phyloP scores from a whole-genome alignment of 2,329 filamentous ascomycete genomes.

The Stachybotrys echinatus region DNA sequence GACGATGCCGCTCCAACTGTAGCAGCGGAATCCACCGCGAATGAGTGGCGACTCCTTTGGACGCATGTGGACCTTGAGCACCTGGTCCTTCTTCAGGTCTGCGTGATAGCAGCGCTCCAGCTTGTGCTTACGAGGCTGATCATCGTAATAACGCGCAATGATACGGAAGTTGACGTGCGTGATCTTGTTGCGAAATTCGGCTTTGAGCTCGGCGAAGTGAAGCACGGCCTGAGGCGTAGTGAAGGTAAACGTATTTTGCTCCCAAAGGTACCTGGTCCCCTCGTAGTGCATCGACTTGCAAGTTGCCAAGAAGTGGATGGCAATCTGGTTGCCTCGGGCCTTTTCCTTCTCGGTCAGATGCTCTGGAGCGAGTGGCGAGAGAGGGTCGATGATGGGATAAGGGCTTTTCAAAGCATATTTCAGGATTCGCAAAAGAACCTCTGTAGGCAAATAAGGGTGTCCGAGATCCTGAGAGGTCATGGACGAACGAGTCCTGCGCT shows the following conservation, averaged over 20 bases:
- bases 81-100: constrained; percentile 33
- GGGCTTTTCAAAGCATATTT: constrained; percentile 44
- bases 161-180: constrained; percentile 44
- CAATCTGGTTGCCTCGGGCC: constrained; percentile 39
- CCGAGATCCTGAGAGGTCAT: constrained; percentile 19
- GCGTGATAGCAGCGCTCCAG: constrained; percentile 37
- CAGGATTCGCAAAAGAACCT: constrained; percentile 47
- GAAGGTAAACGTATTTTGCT: constrained; percentile 48
- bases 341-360: constrained; percentile 39
- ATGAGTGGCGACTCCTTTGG: constrained; percentile 39
- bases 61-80: constrained; percentile 35
- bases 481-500: constrained; percentile 26
- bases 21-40: constrained; percentile 48
- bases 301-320: constrained; percentile 47
- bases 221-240: constrained; percentile 45
- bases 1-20: constrained; percentile 47
- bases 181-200: constrained; percentile 36
- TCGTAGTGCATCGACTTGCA: constrained; percentile 45
- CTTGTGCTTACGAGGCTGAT: constrained; percentile 37
- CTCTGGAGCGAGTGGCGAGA: constrained; percentile 37
- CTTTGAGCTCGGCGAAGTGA: constrained; percentile 41
- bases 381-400: constrained; percentile 47
- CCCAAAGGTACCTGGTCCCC: constrained; percentile 44
- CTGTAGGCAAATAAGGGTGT: constrained; percentile 42
- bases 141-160: constrained; percentile 51